phyloP scores from a whole-genome alignment of 192 early-diverging fungal species.

The Rhizoclosmatium sp. region DNA sequence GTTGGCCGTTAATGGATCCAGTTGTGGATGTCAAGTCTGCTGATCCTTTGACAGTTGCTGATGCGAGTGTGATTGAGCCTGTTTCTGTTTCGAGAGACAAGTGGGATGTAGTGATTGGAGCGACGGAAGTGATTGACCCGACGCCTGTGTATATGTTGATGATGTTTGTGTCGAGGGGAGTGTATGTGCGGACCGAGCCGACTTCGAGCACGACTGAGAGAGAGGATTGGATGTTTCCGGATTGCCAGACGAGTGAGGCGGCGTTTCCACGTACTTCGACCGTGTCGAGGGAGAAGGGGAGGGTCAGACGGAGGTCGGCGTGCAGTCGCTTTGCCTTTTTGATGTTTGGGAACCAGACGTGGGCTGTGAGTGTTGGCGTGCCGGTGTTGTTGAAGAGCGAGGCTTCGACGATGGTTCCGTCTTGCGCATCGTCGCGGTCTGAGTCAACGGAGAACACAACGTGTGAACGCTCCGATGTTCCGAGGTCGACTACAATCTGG shows the following conservation, averaged over 20 bases:
- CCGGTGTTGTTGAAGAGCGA: not conserved
- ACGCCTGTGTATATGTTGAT: constrained; percentile 2
- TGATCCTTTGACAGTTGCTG: not conserved
- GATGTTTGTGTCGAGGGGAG: constrained; percentile 3
- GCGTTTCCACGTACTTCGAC: not conserved
- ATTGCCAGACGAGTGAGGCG: constrained; percentile 15
- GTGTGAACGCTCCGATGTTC: constrained; percentile 4
- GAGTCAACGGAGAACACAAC: constrained; percentile 8
- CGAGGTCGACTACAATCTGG: not conserved
- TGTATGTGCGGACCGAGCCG: not conserved
- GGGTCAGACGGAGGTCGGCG: constrained; percentile 11
- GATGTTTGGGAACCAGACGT: constrained; percentile 6
- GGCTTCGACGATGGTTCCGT: not conserved
- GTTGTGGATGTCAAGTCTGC: not conserved
- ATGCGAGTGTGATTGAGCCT: not conserved
- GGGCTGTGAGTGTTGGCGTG: not conserved
- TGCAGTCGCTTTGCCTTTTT: not conserved
- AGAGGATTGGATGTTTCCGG: not conserved
- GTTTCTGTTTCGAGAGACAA: not conserved
- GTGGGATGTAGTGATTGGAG: not conserved
- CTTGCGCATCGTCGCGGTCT: constrained; percentile 2
- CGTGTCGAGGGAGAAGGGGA: not conserved
- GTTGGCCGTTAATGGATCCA: not conserved
- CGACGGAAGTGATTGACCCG: constrained; percentile 7
- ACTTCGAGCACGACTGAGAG: not conserved